A percentile compares a stretch with the other conserved stretches of the same genome.
These are phyloP conservation scores for Mrakiaceae sp. DNA, from an alignment of 1,284 basidiomycete genomes.

Conservation along the genomic window DNA sequence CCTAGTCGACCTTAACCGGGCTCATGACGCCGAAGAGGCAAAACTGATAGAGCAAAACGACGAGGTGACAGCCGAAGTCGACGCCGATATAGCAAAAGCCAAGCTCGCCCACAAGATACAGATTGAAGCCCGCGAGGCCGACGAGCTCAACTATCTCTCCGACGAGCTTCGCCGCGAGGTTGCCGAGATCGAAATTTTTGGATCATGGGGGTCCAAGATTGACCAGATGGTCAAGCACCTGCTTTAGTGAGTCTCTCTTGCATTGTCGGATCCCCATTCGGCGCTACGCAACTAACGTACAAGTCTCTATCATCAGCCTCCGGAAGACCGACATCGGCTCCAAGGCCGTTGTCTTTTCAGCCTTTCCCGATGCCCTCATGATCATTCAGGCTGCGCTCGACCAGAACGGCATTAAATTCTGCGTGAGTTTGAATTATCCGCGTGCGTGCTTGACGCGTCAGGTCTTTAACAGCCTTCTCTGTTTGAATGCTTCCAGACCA, in stretches of 20 bases:
- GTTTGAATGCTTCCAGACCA: not conserved
- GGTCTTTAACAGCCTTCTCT: too few relatives aligned
- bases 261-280: too few relatives aligned
- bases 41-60: too few relatives aligned
- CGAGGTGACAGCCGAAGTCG: not conserved
- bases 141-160: conserved; percentile 3
- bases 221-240: conserved; percentile 14
- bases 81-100: conserved; percentile 1
- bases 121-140: not conserved
- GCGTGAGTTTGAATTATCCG: too few relatives aligned
- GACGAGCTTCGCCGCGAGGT: not conserved
- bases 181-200: not conserved
- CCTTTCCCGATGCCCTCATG: conserved; percentile 5
- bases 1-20: too few relatives aligned
- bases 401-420: conserved; percentile 5
- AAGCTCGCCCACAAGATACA: not conserved
- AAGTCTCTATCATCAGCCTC: too few relatives aligned
- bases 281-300: too few relatives aligned
- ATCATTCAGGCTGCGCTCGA: conserved; percentile 7
- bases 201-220: conserved; percentile 9
- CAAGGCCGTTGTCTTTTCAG: conserved; percentile 12
- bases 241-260: not conserved
- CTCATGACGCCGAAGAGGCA: too few relatives aligned
- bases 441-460: too few relatives aligned
- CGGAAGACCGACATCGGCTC: not conserved